Evolutionary conservation across 148 eudicot species (phyloP).

Genomic region (Vaccinium darrowii): DNA sequence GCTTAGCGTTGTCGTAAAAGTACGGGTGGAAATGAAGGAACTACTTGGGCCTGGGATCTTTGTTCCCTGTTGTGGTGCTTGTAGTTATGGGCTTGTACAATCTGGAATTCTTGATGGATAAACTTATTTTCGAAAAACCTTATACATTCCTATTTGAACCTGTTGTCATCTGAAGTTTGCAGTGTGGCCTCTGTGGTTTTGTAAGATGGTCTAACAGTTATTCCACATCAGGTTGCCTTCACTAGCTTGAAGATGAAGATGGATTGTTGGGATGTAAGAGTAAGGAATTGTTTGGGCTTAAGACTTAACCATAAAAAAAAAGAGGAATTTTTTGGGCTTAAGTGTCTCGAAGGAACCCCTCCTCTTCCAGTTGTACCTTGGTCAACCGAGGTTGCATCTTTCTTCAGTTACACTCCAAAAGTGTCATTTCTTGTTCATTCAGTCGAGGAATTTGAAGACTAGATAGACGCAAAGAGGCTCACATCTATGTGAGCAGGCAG

Average conservation of each 20-base stretch:
- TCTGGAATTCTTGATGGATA: not conserved
- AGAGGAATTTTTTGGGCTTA: no score
- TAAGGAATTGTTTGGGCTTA: not conserved
- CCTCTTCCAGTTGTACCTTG: not conserved
- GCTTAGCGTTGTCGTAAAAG: not conserved
- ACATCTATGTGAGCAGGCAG: not conserved
- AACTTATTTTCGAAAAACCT: not conserved
- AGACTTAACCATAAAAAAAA: not conserved
- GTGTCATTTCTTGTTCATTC: not conserved
- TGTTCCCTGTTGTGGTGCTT: not conserved
- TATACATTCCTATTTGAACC: not conserved
- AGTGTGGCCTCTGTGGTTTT: no score
- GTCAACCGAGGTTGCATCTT: not conserved
- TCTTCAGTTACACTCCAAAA: not conserved
- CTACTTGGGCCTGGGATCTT: not conserved
- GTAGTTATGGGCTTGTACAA: not conserved
- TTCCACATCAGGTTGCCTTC: not conserved
- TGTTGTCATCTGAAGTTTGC: not conserved
- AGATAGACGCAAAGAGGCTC: not conserved
- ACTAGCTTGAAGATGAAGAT: conserved; percentile 1
- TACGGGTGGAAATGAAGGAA: not conserved
- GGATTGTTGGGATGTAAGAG: not conserved
- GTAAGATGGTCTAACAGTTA: not conserved
- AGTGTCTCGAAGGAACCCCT: not conserved
- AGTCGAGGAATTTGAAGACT: conserved; percentile 2